phyloP scores from a whole-genome alignment of 2,329 filamentous ascomycete species.

The Penicillium sp. region DNA sequence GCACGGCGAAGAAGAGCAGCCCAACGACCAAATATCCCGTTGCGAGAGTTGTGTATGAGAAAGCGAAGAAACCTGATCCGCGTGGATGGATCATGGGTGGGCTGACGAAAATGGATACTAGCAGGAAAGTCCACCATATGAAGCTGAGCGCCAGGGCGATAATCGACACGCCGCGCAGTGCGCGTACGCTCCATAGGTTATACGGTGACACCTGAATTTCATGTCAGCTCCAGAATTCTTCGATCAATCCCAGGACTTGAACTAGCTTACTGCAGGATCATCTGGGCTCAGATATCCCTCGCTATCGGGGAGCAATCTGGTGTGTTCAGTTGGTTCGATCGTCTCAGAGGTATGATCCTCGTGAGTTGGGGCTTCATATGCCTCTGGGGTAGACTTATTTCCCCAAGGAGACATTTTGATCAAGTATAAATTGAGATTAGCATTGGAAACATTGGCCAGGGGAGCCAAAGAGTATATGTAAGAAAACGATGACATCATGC shows the following conservation, averaged over 20 bases:
- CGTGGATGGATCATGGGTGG: conserved; percentile 82
- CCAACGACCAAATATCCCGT: conserved; percentile 73
- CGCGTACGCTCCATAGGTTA: conserved; percentile 88
- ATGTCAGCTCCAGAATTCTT: background rate
- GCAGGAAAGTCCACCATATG: conserved; percentile 87
- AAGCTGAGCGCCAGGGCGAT: conserved; percentile 75
- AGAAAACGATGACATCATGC: conserved; percentile 8
- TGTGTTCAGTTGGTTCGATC: conserved; percentile 30
- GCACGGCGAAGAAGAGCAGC: conserved; percentile 83
- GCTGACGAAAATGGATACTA: conserved; percentile 89
- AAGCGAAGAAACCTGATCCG: conserved; percentile 90
- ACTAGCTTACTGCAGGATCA: conserved; percentile 23
- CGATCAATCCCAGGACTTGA: background rate
- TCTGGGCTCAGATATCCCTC: conserved; percentile 21
- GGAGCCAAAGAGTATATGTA: background rate
- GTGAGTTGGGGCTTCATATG: background rate
- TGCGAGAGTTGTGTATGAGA: conserved; percentile 78
- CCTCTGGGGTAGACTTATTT: conserved; percentile 8
- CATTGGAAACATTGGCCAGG: background rate
- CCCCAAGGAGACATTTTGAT: conserved; percentile 18
- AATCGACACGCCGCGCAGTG: conserved; percentile 75
- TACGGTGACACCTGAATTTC: conserved; percentile 71
- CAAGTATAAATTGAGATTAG: background rate
- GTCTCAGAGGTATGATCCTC: conserved; percentile 8
- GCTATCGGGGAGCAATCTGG: conserved; percentile 18